These are phyloP conservation scores for Spergularia marina DNA, from an alignment of 148 eudicot species.

Conservation along the genomic window DNA sequence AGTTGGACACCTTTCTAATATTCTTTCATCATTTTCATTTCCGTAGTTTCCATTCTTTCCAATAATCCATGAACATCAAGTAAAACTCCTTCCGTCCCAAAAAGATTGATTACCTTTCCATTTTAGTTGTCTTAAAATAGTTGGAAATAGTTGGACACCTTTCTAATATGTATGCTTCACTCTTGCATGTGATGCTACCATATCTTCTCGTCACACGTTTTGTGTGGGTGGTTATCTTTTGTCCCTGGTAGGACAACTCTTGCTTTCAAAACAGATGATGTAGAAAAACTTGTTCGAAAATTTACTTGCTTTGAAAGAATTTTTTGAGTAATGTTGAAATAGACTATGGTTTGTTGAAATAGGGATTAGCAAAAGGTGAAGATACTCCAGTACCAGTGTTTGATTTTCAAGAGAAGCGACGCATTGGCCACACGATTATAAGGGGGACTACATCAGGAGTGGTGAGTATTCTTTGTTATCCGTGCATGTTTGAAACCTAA, in stretches of 20 bases:
- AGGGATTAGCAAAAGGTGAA: constrained; percentile 87
- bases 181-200: not conserved
- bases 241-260: too few relatives aligned
- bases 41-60: too few relatives aligned
- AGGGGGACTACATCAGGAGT: constrained; percentile 76
- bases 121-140: not conserved
- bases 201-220: too few relatives aligned
- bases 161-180: not conserved
- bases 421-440: constrained; percentile 59
- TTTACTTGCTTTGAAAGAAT: not conserved
- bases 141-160: not conserved
- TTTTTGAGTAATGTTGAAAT: constrained; percentile 17
- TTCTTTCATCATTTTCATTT: too few relatives aligned
- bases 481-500: not conserved
- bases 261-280: not conserved
- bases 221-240: too few relatives aligned
- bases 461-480: constrained; percentile 43
- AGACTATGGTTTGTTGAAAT: constrained; percentile 25
- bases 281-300: not conserved
- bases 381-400: constrained; percentile 75
- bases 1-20: not conserved
- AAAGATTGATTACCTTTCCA: not conserved
- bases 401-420: constrained; percentile 82
- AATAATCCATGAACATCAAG: too few relatives aligned
- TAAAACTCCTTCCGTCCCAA: not conserved